Evolutionary conservation across 2,329 filamentous ascomycete species (phyloP), one percentile per base, ranked within the genome.

Genomic region (Ophiostoma quercus): DNA sequence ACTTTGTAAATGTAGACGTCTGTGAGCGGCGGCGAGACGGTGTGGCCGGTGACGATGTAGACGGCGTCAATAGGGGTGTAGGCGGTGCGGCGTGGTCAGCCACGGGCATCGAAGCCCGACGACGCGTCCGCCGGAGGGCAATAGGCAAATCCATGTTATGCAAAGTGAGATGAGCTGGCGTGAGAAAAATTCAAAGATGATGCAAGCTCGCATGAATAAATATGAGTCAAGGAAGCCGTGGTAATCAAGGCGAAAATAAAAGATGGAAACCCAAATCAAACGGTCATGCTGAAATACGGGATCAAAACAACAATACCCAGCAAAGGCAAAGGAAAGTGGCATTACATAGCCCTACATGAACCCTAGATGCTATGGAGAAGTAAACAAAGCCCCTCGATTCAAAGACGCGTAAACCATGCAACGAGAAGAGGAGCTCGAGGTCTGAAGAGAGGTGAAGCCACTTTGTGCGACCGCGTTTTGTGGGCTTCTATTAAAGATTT

Each of bases 111-210:
- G 70, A 66, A 37, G 76, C 81, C 72, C 79, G 81, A 43, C 86
- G 83, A 74, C 84, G 82, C 37, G 82, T 79, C 57, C 85, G 84
- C 72, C 86, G 81, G 14, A 87, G 76, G n/a, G 86, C 84, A 71
- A 88, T 82, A 2, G 85, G 85, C 34, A 84, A 77, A 62, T 80
- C 76, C 65, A 66, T 66, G 62, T 19, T 16, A 22, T 39, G 34
- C 4, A 47, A 2, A 29, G 34, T 34, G 34, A 34, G 34, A 34
- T 34, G 34, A 34, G 34, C 3, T 1, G 34, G 8, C 8, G 9
- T 14, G 3, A 12, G 39, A 41, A 12, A 2, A 3, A 41, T 41
- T 41, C 34, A 32, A 19, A 14, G n/a, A 5, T 22, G 14, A 29
- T 14, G 25, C 57, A 62, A 62, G 19, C 16, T 6, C 16, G 16